Conservation (phyloP, 2,329 filamentous ascomycete species). For the Mariannaea elegans region DNA sequence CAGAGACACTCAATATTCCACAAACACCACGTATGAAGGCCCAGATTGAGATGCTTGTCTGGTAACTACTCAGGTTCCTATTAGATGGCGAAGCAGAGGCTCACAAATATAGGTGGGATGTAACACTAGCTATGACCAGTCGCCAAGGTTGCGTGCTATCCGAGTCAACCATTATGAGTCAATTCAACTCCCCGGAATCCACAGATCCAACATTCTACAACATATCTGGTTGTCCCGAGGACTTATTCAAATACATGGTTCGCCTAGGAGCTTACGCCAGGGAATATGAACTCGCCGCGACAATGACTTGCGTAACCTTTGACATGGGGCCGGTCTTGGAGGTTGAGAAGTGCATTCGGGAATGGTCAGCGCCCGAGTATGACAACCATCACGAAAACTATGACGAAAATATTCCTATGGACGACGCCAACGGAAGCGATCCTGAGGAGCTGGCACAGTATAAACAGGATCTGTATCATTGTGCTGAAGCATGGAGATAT, state of each 20-base stretch:
- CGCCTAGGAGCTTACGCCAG: slow-evolving; percentile 41
- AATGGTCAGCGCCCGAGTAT: slow-evolving; percentile 29
- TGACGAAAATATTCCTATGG: not conserved
- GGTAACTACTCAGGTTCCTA: slow-evolving; percentile 2
- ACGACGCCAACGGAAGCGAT: not conserved
- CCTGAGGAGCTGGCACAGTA: slow-evolving; percentile 12
- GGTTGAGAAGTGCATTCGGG: slow-evolving; percentile 31
- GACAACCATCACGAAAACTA: slow-evolving; percentile 3
- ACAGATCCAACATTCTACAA: slow-evolving; percentile 43
- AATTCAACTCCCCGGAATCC: slow-evolving; percentile 27
- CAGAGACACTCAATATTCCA: slow-evolving; percentile 20
- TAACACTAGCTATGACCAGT: slow-evolving; percentile 44
- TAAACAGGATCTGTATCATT: slow-evolving; percentile 43
- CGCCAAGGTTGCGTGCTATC: slow-evolving; percentile 40
- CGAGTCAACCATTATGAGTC: slow-evolving; percentile 22
- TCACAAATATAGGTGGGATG: slow-evolving; percentile 41
- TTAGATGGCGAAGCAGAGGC: not conserved
- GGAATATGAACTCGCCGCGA: slow-evolving; percentile 39
- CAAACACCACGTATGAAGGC: slow-evolving; percentile 37
- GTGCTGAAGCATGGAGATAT: slow-evolving; percentile 46
- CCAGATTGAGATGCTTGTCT: slow-evolving; percentile 44
- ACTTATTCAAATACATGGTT: slow-evolving; percentile 39
- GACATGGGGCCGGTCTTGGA: slow-evolving; percentile 29
- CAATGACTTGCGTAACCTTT: slow-evolving; percentile 45
- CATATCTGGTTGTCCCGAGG: slow-evolving; percentile 45